Evolutionary conservation across 2,329 filamentous ascomycete genomes (phyloP).

Genomic region (Sarocladium brachiariae): DNA sequence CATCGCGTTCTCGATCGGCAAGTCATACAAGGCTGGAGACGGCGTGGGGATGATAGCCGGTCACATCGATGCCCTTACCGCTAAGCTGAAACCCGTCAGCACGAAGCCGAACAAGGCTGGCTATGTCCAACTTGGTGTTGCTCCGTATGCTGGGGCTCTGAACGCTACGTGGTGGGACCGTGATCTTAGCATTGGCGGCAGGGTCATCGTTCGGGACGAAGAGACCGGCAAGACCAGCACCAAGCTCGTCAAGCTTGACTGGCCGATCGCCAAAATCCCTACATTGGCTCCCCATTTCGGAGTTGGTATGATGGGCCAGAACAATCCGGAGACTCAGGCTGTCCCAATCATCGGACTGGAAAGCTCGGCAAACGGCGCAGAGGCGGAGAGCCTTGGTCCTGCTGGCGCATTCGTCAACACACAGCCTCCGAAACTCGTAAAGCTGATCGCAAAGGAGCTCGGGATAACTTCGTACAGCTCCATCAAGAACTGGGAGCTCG

Average conservation of each 20-base stretch:
- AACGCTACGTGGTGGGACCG: conserved; percentile 96
- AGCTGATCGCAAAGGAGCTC: conserved; percentile 73
- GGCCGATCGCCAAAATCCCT: conserved; percentile 89
- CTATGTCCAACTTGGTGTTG: conserved; percentile 83
- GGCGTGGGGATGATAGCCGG: conserved; percentile 84
- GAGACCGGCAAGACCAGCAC: conserved; percentile 67
- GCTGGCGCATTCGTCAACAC: conserved; percentile 69
- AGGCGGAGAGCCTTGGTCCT: conserved; percentile 45
- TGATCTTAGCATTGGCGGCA: conserved; percentile 82
- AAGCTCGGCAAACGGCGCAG: conserved; percentile 46
- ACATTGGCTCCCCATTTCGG: conserved; percentile 94
- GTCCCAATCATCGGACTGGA: conserved; percentile 91
- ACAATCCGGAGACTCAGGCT: conserved; percentile 87
- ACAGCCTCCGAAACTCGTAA: conserved; percentile 79
- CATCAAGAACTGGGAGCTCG: conserved; percentile 94
- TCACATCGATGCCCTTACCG: conserved; percentile 88
- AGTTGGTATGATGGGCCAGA: conserved; percentile 56
- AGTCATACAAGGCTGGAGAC: conserved; percentile 74
- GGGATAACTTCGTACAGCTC: conserved; percentile 60
- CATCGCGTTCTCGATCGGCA: conserved; percentile 79
- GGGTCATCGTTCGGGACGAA: conserved; percentile 74
- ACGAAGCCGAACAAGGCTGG: conserved; percentile 78
- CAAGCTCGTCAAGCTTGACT: conserved; percentile 83
- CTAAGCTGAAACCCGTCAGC: conserved; percentile 85
- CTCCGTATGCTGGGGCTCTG: conserved; percentile 83